Evolutionary conservation across 805 yeast species (phyloP).

Genomic region (Zygosaccharomyces bisporus): DNA sequence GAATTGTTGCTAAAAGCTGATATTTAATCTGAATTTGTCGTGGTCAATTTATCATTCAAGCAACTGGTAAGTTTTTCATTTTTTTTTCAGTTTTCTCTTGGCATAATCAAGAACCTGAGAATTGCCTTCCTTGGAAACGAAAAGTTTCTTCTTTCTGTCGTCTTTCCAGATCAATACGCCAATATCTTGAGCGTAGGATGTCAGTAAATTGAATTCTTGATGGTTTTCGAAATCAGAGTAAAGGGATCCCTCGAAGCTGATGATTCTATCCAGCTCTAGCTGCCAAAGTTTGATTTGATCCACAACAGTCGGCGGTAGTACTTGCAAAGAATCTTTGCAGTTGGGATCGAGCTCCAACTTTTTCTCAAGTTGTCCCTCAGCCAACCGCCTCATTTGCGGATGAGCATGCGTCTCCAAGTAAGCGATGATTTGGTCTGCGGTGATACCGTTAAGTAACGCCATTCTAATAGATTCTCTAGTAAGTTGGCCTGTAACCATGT

Average conservation of each 20-base stretch:
- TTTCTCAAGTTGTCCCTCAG: constrained; percentile 64
- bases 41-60: background rate
- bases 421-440: constrained; percentile 89
- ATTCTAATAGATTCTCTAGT: constrained; percentile 87
- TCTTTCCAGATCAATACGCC: constrained; percentile 92
- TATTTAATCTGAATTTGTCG: too few species aligned
- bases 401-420: constrained; percentile 91
- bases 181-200: constrained; percentile 79
- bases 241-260: constrained; percentile 78
- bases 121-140: constrained; percentile 84
- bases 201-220: constrained; percentile 68
- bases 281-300: constrained; percentile 97
- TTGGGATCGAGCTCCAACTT: constrained; percentile 55
- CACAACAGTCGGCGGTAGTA: constrained; percentile 91
- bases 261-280: constrained; percentile 87
- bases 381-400: constrained; percentile 76
- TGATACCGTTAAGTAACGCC: constrained; percentile 83
- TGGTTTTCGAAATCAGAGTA: constrained; percentile 80
- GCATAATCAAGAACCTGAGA: constrained; percentile 90
- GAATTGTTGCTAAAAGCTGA: too few species aligned
- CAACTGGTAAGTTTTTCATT: background rate
- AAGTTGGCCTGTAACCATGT: constrained; percentile 89
- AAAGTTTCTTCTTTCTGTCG: constrained; percentile 62
- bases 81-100: constrained; percentile 44
- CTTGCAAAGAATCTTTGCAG: constrained; percentile 50